Conservation (phyloP, 129 eudicot genomes). For the Artemisia tridentata region DNA sequence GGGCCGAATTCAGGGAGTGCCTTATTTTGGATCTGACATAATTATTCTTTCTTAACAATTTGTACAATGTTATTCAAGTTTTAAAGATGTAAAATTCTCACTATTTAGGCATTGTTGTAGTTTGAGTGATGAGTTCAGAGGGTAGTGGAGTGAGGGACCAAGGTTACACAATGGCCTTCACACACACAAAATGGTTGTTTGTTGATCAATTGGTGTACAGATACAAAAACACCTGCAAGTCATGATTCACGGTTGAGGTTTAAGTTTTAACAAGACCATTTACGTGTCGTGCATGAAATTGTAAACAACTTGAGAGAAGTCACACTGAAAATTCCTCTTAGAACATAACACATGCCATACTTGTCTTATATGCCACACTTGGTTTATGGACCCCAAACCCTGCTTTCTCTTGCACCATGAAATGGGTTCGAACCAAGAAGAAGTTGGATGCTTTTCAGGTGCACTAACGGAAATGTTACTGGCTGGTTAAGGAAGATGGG, state of each 20-base stretch:
- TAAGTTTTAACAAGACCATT: background rate
- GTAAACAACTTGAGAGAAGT: too few relatives aligned
- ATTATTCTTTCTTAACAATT: background rate
- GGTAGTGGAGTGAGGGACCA: constrained; percentile 3
- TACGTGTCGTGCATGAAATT: too few relatives aligned
- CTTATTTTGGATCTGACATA: background rate
- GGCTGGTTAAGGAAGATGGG: constrained; percentile 68
- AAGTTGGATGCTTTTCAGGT: constrained; percentile 38
- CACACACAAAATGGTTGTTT: background rate
- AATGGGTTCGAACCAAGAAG: constrained; percentile 45
- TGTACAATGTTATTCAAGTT: background rate
- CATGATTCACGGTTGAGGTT: constrained; percentile 1
- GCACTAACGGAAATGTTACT: constrained; percentile 29
- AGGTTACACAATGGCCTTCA: background rate
- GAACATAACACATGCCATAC: too few relatives aligned
- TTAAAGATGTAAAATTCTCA: background rate
- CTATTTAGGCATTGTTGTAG: background rate
- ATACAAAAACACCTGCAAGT: background rate
- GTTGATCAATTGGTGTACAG: background rate
- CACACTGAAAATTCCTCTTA: too few relatives aligned
- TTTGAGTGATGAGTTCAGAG: background rate
- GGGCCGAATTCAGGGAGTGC: too few relatives aligned
- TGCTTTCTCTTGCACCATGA: constrained; percentile 45
- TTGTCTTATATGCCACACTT: background rate
- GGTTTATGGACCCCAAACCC: constrained; percentile 30